phyloP scores from a whole-genome alignment of 257 asterid genomes.

The Solanum paucissectum region DNA sequence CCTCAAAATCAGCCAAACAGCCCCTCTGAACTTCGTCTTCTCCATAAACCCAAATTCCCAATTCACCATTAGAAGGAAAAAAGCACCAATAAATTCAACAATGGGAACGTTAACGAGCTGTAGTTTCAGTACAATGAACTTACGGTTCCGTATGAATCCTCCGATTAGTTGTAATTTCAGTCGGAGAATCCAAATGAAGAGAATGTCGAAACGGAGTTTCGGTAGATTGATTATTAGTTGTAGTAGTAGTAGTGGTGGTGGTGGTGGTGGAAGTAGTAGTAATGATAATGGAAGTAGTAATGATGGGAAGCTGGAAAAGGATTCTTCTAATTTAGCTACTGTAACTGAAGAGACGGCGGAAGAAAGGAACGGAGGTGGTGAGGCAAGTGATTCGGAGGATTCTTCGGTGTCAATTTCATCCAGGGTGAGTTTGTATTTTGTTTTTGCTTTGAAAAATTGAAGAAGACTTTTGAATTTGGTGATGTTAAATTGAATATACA shows the following conservation, averaged over 20 bases:
- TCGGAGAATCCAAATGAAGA: constrained; percentile 17
- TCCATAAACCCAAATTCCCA: neutral
- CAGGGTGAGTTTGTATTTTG: constrained; percentile 21
- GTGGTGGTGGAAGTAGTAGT: constrained; percentile 5
- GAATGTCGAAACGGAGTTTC: constrained; percentile 15
- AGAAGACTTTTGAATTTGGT: neutral
- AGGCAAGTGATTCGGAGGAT: constrained; percentile 23
- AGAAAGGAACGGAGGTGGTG: constrained; percentile 10
- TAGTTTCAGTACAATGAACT: constrained; percentile 17
- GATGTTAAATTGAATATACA: neutral
- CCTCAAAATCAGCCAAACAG: neutral
- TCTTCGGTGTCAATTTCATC: constrained; percentile 40
- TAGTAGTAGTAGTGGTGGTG: constrained; percentile 6
- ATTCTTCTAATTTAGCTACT: constrained; percentile 46
- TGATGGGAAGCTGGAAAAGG: constrained; percentile 42
- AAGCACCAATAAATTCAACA: neutral
- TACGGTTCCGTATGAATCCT: constrained; percentile 19
- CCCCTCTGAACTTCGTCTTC: neutral
- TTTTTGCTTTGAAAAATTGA: neutral
- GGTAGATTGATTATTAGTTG: constrained; percentile 38
- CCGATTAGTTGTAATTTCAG: constrained; percentile 12
- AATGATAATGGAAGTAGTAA: neutral
- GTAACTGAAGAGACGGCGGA: constrained; percentile 22
- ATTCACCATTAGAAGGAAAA: neutral
- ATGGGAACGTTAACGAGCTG: constrained; percentile 58